Conservation (phyloP, 2,329 filamentous ascomycete genomes). For the Nemania diffusa region DNA sequence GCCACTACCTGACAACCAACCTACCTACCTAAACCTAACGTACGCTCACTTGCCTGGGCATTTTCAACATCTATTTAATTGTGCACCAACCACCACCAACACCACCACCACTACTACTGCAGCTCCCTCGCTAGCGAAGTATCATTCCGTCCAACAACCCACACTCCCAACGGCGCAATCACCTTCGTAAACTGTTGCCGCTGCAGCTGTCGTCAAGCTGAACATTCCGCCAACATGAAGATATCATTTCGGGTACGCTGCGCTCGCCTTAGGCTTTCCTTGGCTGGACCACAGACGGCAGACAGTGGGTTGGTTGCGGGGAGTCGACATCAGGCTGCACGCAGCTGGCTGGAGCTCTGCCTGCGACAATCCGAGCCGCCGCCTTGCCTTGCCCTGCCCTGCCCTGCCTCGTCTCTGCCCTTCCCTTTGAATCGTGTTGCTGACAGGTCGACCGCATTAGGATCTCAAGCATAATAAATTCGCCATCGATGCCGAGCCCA, state of each 20-base stretch:
- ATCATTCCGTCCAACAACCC: conserved; percentile 24
- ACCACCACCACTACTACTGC: conserved; percentile 14
- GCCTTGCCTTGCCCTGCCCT: conserved; percentile 18
- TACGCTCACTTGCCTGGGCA: conserved; percentile 3
- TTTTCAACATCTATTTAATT: conserved; percentile 34
- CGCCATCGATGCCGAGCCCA: conserved; percentile 91
- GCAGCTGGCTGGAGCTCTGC: conserved; percentile 34
- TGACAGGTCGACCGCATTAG: conserved; percentile 57
- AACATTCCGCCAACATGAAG: conserved; percentile 66
- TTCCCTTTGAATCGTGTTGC: conserved; percentile 2
- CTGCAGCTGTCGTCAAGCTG: conserved; percentile 42
- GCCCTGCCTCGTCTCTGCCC: conserved; percentile 13
- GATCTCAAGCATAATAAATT: conserved; percentile 99
- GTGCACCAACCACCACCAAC: conserved; percentile 28
- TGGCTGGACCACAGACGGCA: background rate
- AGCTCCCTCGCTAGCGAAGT: conserved; percentile 26
- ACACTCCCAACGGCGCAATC: conserved; percentile 7
- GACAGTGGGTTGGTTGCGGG: conserved; percentile 4
- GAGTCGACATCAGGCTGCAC: conserved; percentile 36
- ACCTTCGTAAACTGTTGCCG: conserved; percentile 21
- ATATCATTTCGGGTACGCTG: conserved; percentile 70
- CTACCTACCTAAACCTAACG: background rate
- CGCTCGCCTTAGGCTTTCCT: conserved; percentile 1
- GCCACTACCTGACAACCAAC: conserved; percentile 13
- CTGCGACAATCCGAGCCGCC: conserved; percentile 32